A percentile compares a stretch with the other conserved stretches of the same genome.
phyloP scores from a whole-genome alignment of 73 alveolate species.

The Paramecium biaurelia region DNA sequence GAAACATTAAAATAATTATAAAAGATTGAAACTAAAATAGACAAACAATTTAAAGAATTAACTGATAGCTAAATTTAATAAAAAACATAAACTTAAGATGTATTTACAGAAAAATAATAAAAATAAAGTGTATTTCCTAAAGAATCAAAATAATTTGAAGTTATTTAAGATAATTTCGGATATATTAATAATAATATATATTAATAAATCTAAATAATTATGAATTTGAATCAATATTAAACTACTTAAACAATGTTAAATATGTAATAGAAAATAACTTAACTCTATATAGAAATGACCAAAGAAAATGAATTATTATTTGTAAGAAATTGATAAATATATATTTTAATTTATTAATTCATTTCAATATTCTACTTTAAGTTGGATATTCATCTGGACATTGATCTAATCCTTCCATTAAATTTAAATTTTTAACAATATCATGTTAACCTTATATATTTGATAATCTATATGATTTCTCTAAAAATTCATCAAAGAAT shows the following conservation, averaged over 20 bases:
- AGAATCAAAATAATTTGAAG: not conserved
- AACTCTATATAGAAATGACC: not conserved
- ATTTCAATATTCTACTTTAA: not conserved
- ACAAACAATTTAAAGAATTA: slow-evolving; percentile 7
- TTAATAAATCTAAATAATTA: not conserved
- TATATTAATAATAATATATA: not conserved
- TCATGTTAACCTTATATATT: not conserved
- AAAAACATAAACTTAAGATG: not conserved
- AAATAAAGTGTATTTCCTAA: not conserved
- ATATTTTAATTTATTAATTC: not conserved
- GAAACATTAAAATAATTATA: not conserved
- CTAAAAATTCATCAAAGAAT: slow-evolving; percentile 20
- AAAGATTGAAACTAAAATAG: not conserved
- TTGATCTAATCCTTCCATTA: not conserved
- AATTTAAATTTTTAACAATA: not conserved
- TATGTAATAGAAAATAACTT: not conserved
- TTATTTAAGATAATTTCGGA: not conserved
- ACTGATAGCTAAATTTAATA: not conserved
- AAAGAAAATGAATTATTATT: not conserved
- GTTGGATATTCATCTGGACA: not conserved
- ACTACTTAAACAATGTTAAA: not conserved
- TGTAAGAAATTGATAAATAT: not conserved
- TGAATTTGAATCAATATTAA: not conserved
- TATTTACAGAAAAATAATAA: not conserved
- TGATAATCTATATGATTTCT: slow-evolving; percentile 3